Percentiles rank a stretch among this genome's conserved stretches.
Evolutionary conservation across 2,329 filamentous ascomycete species (phyloP).

Genomic region (Nemania abortiva): DNA sequence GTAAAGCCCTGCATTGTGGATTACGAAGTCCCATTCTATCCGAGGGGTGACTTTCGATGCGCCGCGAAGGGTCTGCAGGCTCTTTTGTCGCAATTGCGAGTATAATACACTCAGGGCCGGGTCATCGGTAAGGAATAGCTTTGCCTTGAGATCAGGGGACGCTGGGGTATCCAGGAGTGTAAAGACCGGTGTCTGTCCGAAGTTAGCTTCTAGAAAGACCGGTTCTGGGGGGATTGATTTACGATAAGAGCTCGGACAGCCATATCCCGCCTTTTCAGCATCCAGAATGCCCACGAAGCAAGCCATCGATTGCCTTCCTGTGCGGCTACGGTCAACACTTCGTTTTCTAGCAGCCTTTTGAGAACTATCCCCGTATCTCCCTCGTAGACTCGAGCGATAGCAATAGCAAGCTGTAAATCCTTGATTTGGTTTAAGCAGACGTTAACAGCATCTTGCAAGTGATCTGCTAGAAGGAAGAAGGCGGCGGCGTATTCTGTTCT

Average conservation of each 20-base stretch:
- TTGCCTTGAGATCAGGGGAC: constrained; percentile 77
- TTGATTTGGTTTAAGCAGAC: constrained; percentile 88
- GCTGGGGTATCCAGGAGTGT: constrained; percentile 76
- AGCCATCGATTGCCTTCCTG: constrained; percentile 91
- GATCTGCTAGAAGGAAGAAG: constrained; percentile 92
- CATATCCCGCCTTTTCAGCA: constrained; percentile 83
- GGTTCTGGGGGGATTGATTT: constrained; percentile 53
- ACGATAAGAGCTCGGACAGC: constrained; percentile 86
- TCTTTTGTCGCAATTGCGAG: constrained; percentile 83
- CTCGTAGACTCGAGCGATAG: constrained; percentile 88
- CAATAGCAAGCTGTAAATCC: constrained; percentile 90
- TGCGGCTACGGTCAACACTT: constrained; percentile 81
- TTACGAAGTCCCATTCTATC: constrained; percentile 88
- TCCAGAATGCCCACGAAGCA: constrained; percentile 95
- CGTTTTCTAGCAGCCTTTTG: constrained; percentile 79
- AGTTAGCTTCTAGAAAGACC: constrained; percentile 11
- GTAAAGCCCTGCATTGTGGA: constrained; percentile 86
- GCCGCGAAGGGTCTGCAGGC: constrained; percentile 85
- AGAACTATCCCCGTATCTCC: constrained; percentile 84
- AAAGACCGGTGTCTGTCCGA: constrained; percentile 77
- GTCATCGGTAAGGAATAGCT: constrained; percentile 88
- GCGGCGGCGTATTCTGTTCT: constrained; percentile 86
- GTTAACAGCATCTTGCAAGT: constrained; percentile 84
- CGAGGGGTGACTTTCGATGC: constrained; percentile 82
- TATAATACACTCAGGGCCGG: constrained; percentile 90